A percentile compares a stretch with the other conserved stretches of the same genome.
phyloP scores from a whole-genome alignment of 352 stramenopile species.

The Globisporangium splendens region DNA sequence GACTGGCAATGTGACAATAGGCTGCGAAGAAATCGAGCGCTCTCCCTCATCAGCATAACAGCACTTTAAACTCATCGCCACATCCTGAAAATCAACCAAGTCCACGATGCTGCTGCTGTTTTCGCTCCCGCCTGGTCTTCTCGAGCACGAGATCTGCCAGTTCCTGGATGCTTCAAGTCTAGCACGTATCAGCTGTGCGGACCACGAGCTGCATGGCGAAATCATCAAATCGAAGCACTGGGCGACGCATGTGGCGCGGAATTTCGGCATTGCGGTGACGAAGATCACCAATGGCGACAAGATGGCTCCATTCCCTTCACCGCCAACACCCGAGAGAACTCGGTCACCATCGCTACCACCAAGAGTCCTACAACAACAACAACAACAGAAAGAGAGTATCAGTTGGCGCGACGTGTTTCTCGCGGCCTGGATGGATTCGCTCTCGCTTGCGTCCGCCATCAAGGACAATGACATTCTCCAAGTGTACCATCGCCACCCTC shows the following conservation, averaged over 20 bases:
- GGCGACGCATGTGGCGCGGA: conserved; percentile 30
- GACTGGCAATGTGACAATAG: conserved; percentile 1
- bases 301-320: not conserved
- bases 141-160: conserved; percentile 38
- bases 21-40: not conserved
- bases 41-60: conserved; percentile 1
- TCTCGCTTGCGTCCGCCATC: conserved; percentile 18
- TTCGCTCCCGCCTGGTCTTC: conserved; percentile 28
- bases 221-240: conserved; percentile 31
- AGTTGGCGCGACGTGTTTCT: conserved; percentile 47
- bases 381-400: conserved; percentile 10
- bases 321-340: not conserved
- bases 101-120: conserved; percentile 17
- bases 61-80: not conserved
- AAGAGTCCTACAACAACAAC: not conserved
- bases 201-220: conserved; percentile 29
- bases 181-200: conserved; percentile 29
- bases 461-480: conserved; percentile 31
- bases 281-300: conserved; percentile 14
- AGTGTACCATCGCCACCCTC: conserved; percentile 27
- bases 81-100: not conserved
- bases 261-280: conserved; percentile 35
- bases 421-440: conserved; percentile 33
- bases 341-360: not conserved
- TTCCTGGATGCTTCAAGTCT: conserved; percentile 43